Conservation (phyloP, 495 filamentous ascomycete genomes). For the Penicillium parvum region DNA sequence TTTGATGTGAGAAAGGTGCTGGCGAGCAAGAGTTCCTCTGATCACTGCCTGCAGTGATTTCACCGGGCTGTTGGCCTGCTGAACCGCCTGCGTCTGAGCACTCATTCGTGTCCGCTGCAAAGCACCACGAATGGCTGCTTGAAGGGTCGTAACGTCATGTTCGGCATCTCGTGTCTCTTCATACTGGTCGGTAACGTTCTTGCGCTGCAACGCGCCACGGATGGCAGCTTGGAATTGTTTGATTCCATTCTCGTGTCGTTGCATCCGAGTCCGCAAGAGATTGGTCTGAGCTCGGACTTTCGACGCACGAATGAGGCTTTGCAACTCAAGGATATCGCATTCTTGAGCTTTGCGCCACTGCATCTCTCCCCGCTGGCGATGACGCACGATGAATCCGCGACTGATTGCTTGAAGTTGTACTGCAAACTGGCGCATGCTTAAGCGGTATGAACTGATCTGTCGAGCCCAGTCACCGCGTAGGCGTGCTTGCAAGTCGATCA, state of each 20-base stretch:
- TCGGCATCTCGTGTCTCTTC: slow-evolving; percentile 45
- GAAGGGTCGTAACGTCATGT: slow-evolving; percentile 55
- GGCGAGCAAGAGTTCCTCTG: slow-evolving; percentile 49
- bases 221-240: slow-evolving; percentile 58
- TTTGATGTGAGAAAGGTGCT: slow-evolving; percentile 33
- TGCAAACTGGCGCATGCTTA: slow-evolving; percentile 75
- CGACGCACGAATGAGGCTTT: slow-evolving; percentile 74
- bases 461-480: slow-evolving; percentile 76
- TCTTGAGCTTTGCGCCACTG: slow-evolving; percentile 67
- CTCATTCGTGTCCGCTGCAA: slow-evolving; percentile 41
- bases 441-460: slow-evolving; percentile 71
- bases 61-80: slow-evolving; percentile 21
- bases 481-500: slow-evolving; percentile 77
- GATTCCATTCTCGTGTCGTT: slow-evolving; percentile 53
- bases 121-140: slow-evolving; percentile 62
- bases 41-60: slow-evolving; percentile 44
- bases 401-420: slow-evolving; percentile 70
- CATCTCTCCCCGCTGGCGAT: slow-evolving; percentile 55
- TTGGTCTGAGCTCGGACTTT: slow-evolving; percentile 68
- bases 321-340: slow-evolving; percentile 68
- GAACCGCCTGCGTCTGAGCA: slow-evolving; percentile 49
- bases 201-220: slow-evolving; percentile 54
- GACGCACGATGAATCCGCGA: slow-evolving; percentile 74
- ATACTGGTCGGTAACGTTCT: slow-evolving; percentile 41
- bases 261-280: slow-evolving; percentile 57